Conservation (phyloP, 345 rosid genomes). For the Orychophragmus violaceus region DNA sequence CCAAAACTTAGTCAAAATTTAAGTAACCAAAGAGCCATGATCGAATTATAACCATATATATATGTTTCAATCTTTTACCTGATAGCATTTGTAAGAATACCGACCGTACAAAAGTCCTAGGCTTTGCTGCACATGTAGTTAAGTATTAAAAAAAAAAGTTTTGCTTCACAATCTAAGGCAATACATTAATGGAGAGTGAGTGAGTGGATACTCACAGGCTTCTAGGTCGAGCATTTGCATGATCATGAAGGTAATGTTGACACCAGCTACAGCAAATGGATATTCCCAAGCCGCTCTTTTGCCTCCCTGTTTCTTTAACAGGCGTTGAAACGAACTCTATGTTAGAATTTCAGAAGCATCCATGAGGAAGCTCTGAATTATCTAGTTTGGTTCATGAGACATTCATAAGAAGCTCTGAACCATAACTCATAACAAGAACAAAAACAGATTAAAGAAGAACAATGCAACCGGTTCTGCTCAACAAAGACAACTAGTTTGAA, state of each 20-base stretch:
- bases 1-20: not conserved
- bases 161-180: not conserved
- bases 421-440: too few species aligned
- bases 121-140: conserved; percentile 52
- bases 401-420: too few species aligned
- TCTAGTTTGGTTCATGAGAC: too few species aligned
- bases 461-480: too few species aligned
- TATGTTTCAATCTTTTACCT: conserved; percentile 38
- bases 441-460: too few species aligned
- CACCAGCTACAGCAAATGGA: conserved; percentile 97
- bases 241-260: conserved; percentile 91
- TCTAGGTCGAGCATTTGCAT: conserved; percentile 97
- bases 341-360: too few species aligned
- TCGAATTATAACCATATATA: not conserved
- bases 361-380: too few species aligned
- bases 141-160: not conserved
- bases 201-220: conserved; percentile 48
- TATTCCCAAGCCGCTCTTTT: conserved; percentile 89
- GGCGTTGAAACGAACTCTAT: conserved; percentile 63
- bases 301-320: conserved; percentile 71
- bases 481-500: too few species aligned
- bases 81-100: conserved; percentile 82
- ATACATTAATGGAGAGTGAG: not conserved
- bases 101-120: conserved; percentile 62
- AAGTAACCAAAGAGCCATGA: not conserved